Percentiles rank a stretch among this genome's conserved stretches.
Evolutionary conservation across 2,329 filamentous ascomycete species (phyloP).

Genomic region (Microdochium trichocladiopsis): DNA sequence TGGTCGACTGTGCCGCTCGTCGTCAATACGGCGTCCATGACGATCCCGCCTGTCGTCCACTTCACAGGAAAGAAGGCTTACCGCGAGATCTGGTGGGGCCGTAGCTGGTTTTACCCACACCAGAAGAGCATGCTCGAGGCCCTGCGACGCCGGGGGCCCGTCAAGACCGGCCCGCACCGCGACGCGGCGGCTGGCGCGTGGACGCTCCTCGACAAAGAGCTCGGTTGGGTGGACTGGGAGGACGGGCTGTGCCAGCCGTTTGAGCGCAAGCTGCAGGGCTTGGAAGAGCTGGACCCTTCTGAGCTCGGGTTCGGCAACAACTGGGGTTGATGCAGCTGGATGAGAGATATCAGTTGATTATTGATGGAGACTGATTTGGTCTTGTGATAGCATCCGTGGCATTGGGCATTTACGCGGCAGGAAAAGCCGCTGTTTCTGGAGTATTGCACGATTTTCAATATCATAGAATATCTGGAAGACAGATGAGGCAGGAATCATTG

Average conservation of each 20-base stretch:
- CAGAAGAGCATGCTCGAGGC: conserved; percentile 17
- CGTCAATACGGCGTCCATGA: conserved; percentile 27
- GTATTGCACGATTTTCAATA: no score
- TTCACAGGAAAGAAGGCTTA: conserved; percentile 28
- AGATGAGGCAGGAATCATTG: no score
- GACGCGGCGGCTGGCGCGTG: conserved; percentile 2
- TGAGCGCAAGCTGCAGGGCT: conserved; percentile 2
- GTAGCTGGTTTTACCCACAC: conserved; percentile 30
- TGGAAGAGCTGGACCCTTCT: conserved; percentile 1
- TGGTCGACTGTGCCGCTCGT: conserved; percentile 21
- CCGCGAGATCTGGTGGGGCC: conserved; percentile 21
- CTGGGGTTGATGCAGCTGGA: no score
- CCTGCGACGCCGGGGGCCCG: not conserved
- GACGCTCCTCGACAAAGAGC: not conserved
- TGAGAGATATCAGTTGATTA: not conserved
- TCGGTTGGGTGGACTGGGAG: conserved; percentile 1
- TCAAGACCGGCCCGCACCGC: not conserved
- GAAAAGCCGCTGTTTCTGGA: no score
- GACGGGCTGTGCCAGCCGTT: conserved; percentile 2
- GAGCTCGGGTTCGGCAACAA: not conserved
- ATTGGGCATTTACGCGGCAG: no score
- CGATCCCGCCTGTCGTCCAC: conserved; percentile 28
- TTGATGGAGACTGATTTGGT: no score
- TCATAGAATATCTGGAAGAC: no score
- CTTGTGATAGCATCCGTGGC: no score